These are phyloP conservation scores for Vanrija sp. DNA, from an alignment of 1,284 basidiomycete species.

Conservation along the genomic window DNA sequence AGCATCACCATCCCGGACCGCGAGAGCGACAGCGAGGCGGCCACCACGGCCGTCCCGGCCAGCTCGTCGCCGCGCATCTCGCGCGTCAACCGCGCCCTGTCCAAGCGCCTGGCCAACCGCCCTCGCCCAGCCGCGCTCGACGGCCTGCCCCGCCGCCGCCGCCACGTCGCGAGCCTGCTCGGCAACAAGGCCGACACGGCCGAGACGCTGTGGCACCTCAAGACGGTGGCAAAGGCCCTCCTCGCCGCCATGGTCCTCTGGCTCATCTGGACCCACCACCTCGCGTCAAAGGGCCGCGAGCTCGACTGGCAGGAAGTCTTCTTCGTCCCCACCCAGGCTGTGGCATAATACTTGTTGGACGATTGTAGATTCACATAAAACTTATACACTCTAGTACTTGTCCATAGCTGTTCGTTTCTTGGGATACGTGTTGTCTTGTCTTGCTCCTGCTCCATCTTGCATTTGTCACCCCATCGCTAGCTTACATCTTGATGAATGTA, in stretches of 20 bases:
- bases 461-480: background rate
- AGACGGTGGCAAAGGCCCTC: constrained; percentile 14
- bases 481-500: background rate
- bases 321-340: background rate
- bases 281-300: constrained; percentile 8
- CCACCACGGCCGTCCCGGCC: background rate
- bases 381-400: background rate
- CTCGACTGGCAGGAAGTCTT: constrained; percentile 15
- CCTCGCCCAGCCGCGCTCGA: background rate
- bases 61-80: constrained; percentile 12
- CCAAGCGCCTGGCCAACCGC: constrained; percentile 16
- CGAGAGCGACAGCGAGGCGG: background rate
- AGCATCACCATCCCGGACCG: constrained; percentile 7
- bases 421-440: background rate
- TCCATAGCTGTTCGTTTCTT: background rate
- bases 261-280: constrained; percentile 14
- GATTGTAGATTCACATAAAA: background rate
- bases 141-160: background rate
- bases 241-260: constrained; percentile 8
- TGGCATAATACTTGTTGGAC: background rate
- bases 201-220: constrained; percentile 15
- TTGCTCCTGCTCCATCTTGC: background rate
- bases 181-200: background rate
- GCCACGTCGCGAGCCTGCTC: background rate
- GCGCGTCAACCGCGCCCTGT: constrained; percentile 25